A percentile compares a stretch with the other conserved stretches of the same genome.
These are phyloP conservation scores for Penstemon eatonii DNA, from an alignment of 257 asterid genomes.

Conservation along the genomic window DNA sequence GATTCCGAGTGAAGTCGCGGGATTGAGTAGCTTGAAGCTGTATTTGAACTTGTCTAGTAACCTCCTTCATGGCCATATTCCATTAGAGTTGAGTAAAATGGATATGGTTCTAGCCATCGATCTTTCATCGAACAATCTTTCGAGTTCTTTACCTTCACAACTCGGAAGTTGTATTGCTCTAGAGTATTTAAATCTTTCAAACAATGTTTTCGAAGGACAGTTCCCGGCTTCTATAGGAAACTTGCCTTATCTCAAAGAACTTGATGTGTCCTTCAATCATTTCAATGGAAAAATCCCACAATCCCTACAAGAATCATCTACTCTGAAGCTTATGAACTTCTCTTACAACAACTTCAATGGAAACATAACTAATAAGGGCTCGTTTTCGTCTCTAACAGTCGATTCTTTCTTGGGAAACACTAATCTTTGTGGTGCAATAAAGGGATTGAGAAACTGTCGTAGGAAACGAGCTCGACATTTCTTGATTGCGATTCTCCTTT, in stretches of 20 bases:
- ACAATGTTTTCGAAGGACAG: conserved; percentile 47
- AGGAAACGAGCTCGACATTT: conserved; percentile 42
- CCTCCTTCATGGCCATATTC: conserved; percentile 56
- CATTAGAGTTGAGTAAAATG: conserved; percentile 74
- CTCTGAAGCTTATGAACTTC: conserved; percentile 51
- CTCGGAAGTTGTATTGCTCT: conserved; percentile 86
- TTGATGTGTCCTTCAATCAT: conserved; percentile 61
- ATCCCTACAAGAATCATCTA: conserved; percentile 43
- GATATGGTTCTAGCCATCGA: conserved; percentile 78
- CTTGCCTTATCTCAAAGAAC: conserved; percentile 53
- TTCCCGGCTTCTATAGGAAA: conserved; percentile 56
- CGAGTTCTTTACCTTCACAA: conserved; percentile 61
- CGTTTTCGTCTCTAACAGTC: conserved; percentile 45
- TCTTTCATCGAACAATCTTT: conserved; percentile 59
- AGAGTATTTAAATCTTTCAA: conserved; percentile 54
- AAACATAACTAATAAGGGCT: conserved; percentile 47
- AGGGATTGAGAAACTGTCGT: conserved; percentile 47
- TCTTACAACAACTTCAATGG: conserved; percentile 65
- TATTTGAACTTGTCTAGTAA: conserved; percentile 72
- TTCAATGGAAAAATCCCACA: conserved; percentile 58
- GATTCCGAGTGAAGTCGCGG: conserved; percentile 71
- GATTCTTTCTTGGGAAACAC: conserved; percentile 60
- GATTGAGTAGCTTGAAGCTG: conserved; percentile 60
- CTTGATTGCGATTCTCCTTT: conserved; percentile 63
- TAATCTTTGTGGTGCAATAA: conserved; percentile 57